These are phyloP conservation scores for Pythium graminicola DNA, from an alignment of 352 stramenopile genomes.

Conservation along the genomic window DNA sequence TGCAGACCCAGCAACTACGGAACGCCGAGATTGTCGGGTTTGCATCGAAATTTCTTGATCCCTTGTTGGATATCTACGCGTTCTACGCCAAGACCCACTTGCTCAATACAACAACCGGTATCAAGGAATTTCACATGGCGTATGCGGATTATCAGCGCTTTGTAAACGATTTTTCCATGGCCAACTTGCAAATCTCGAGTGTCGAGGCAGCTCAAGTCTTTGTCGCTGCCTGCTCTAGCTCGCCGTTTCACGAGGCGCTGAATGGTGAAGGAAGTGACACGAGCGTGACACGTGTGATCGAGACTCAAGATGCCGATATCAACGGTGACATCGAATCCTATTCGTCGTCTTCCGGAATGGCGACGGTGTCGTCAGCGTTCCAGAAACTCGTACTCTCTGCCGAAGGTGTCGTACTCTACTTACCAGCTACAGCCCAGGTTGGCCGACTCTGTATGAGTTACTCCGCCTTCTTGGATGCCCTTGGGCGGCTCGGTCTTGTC, in stretches of 20 bases:
- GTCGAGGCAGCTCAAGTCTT: slow-evolving; percentile 67
- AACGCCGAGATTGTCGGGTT: slow-evolving; percentile 49
- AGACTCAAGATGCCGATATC: too few species aligned
- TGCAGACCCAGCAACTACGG: slow-evolving; percentile 42
- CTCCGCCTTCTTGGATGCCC: slow-evolving; percentile 57
- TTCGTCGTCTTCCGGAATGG: not conserved
- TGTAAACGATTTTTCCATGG: slow-evolving; percentile 68
- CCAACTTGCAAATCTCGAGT: slow-evolving; percentile 60
- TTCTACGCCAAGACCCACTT: slow-evolving; percentile 66
- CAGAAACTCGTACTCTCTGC: slow-evolving; percentile 34
- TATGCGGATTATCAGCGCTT: slow-evolving; percentile 68
- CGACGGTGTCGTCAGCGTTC: slow-evolving; percentile 27
- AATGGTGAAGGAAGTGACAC: not conserved
- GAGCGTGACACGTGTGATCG: too few species aligned
- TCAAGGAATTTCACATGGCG: slow-evolving; percentile 66
- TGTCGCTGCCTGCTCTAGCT: slow-evolving; percentile 52
- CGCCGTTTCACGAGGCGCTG: slow-evolving; percentile 33
- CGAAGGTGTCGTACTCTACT: slow-evolving; percentile 44
- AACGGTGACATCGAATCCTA: not conserved
- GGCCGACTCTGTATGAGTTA: slow-evolving; percentile 59
- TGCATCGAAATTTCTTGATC: slow-evolving; percentile 57
- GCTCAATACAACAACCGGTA: slow-evolving; percentile 26
- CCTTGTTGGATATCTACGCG: slow-evolving; percentile 66
- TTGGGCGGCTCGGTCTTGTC: slow-evolving; percentile 48
- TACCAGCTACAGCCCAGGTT: slow-evolving; percentile 42